phyloP scores from a whole-genome alignment of 352 stramenopile species.

The Thalassiosira ordinaria region DNA sequence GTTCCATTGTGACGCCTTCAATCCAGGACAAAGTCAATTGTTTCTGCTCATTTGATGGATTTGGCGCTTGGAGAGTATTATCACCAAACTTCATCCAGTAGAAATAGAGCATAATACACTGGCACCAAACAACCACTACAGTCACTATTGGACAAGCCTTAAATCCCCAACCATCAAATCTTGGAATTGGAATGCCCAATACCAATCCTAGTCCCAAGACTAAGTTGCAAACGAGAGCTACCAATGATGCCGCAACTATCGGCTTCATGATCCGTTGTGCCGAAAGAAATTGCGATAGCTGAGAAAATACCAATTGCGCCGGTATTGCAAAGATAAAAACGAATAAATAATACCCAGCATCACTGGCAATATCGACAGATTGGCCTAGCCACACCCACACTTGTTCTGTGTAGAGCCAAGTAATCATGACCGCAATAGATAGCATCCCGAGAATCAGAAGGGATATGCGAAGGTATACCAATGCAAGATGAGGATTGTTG shows the following conservation, averaged over 20 bases:
- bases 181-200: slow-evolving; percentile 68
- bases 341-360: slow-evolving; percentile 78
- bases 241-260: slow-evolving; percentile 64
- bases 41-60: slow-evolving; percentile 4
- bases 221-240: slow-evolving; percentile 75
- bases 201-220: slow-evolving; percentile 79
- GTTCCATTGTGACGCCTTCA: slow-evolving; percentile 66
- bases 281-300: slow-evolving; percentile 81
- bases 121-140: slow-evolving; percentile 68
- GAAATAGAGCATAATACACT: slow-evolving; percentile 55
- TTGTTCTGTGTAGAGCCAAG: slow-evolving; percentile 72
- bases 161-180: slow-evolving; percentile 78
- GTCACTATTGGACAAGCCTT: slow-evolving; percentile 80
- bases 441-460: slow-evolving; percentile 62
- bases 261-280: slow-evolving; percentile 81
- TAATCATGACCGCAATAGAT: slow-evolving; percentile 67
- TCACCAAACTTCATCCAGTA: slow-evolving; percentile 40
- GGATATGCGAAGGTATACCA: slow-evolving; percentile 78
- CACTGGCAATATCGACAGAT: slow-evolving; percentile 56
- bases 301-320: slow-evolving; percentile 63
- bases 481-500: slow-evolving; percentile 78
- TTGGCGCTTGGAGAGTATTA: background rate
- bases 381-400: slow-evolving; percentile 71
- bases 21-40: slow-evolving; percentile 18
- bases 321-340: slow-evolving; percentile 75